Conservation (phyloP, 257 asterid species). For the Solanum verrucosum region DNA sequence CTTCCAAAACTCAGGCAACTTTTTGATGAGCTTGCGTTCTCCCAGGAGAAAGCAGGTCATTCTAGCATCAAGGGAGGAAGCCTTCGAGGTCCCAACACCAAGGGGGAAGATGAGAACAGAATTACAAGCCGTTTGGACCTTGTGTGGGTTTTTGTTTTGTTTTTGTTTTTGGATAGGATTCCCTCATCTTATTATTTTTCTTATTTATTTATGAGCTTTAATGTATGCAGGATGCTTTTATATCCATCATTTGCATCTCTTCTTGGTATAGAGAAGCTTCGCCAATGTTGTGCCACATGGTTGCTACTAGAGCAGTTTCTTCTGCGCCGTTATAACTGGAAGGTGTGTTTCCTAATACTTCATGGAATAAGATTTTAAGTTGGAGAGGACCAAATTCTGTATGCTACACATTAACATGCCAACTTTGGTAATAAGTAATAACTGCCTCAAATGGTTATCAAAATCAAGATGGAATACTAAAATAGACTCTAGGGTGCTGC, state of each 20-base stretch:
- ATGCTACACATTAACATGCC: background rate
- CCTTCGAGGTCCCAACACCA: slow-evolving; percentile 23
- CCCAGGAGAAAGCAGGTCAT: slow-evolving; percentile 40
- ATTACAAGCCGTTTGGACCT: slow-evolving; percentile 64
- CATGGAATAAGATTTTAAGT: background rate
- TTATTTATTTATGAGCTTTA: background rate
- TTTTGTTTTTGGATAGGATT: background rate
- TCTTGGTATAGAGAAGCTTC: slow-evolving; percentile 96
- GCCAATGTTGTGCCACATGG: slow-evolving; percentile 92
- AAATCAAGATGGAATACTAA: background rate
- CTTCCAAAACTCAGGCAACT: slow-evolving; percentile 78
- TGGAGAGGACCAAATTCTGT: background rate
- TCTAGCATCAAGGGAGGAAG: slow-evolving; percentile 30
- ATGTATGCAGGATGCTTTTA: slow-evolving; percentile 55
- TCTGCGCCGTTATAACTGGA: slow-evolving; percentile 78
- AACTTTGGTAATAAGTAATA: background rate
- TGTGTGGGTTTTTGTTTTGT: slow-evolving; percentile 52
- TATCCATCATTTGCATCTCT: slow-evolving; percentile 88
- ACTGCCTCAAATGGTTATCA: background rate
- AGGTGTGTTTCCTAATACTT: slow-evolving; percentile 36
- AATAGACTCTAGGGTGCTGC: background rate
- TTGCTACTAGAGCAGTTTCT: slow-evolving; percentile 92
- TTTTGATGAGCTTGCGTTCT: slow-evolving; percentile 80
- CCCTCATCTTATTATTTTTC: background rate
- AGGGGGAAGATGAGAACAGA: slow-evolving; percentile 36